A percentile compares a stretch with the other conserved stretches of the same genome.
phyloP scores from a whole-genome alignment of 441 rosid genomes.

The Jatropha multifida region DNA sequence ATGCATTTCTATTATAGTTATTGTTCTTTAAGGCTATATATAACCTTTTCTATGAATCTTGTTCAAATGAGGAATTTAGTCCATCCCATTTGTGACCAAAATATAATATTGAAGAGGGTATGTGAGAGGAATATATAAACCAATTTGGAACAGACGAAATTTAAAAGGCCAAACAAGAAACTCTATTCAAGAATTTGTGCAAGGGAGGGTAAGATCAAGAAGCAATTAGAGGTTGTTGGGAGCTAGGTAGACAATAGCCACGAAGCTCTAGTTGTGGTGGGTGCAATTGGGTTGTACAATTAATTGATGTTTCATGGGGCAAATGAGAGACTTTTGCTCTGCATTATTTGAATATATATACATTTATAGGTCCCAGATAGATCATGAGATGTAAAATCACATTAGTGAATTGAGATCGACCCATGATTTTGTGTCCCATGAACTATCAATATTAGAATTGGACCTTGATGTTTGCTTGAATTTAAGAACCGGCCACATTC shows the following conservation, averaged over 20 bases:
- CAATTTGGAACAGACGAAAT: too few relatives aligned
- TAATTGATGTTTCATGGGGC: conserved; percentile 15
- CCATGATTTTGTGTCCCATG: conserved; percentile 9
- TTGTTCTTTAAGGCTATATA: too few relatives aligned
- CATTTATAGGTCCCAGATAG: conserved; percentile 1
- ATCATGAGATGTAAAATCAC: conserved; percentile 5
- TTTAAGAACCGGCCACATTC: neutral
- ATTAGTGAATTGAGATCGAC: conserved; percentile 13
- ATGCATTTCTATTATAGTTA: too few relatives aligned
- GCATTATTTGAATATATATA: conserved; percentile 13
- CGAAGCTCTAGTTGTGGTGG: neutral
- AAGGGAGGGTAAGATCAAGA: too few relatives aligned
- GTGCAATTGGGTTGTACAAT: neutral
- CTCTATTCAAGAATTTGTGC: too few relatives aligned
- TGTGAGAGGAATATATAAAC: too few relatives aligned
- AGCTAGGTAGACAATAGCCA: neutral
- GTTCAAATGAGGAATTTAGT: too few relatives aligned
- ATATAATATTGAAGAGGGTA: too few relatives aligned
- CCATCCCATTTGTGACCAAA: too few relatives aligned
- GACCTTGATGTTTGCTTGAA: conserved; percentile 17
- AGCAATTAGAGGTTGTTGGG: neutral
- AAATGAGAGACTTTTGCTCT: conserved; percentile 5
- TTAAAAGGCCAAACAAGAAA: too few relatives aligned
- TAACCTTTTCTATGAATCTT: too few relatives aligned
- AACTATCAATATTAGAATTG: conserved; percentile 28